These are phyloP conservation scores for Pulicaria dysenterica DNA, from an alignment of 129 eudicot species.

Conservation along the genomic window DNA sequence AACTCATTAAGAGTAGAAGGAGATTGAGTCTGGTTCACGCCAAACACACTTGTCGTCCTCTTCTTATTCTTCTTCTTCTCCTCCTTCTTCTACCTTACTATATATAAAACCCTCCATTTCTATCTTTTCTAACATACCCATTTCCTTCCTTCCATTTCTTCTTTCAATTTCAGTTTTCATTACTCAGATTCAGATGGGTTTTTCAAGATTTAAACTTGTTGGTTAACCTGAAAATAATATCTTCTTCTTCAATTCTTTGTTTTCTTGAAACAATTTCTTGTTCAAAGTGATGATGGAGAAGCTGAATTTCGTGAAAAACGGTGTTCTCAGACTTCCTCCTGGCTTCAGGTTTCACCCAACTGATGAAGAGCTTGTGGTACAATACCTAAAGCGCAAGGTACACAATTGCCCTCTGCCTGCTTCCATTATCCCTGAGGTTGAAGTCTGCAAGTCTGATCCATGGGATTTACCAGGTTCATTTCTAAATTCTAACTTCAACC, in stretches of 20 bases:
- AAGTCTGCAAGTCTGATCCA: conserved; percentile 37
- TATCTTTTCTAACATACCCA: conserved; percentile 21
- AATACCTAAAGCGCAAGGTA: conserved; percentile 41
- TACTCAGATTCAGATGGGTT: neutral
- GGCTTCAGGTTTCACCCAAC: conserved; percentile 50
- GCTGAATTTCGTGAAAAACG: conserved; percentile 60
- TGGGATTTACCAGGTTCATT: conserved; percentile 40
- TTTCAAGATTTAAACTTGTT: neutral
- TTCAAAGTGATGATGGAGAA: conserved; percentile 40
- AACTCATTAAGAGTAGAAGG: conserved; percentile 21
- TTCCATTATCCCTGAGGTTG: conserved; percentile 35
- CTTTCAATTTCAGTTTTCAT: neutral
- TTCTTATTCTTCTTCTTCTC: conserved; percentile 43
- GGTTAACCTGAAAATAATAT: neutral
- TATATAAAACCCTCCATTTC: conserved; percentile 44
- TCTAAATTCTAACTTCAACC: too few relatives aligned
- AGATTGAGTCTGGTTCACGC: conserved; percentile 85
- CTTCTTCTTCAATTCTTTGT: neutral
- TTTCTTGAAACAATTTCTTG: neutral
- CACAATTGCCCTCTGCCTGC: conserved; percentile 40
- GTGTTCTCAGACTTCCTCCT: conserved; percentile 73
- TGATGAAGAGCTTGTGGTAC: conserved; percentile 43
- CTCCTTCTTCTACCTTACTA: conserved; percentile 23
- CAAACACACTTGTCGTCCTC: conserved; percentile 37
- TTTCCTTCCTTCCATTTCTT: neutral